Evolutionary conservation across 2,329 filamentous ascomycete genomes (phyloP).

Genomic region (Leptosphaerulina australis): DNA sequence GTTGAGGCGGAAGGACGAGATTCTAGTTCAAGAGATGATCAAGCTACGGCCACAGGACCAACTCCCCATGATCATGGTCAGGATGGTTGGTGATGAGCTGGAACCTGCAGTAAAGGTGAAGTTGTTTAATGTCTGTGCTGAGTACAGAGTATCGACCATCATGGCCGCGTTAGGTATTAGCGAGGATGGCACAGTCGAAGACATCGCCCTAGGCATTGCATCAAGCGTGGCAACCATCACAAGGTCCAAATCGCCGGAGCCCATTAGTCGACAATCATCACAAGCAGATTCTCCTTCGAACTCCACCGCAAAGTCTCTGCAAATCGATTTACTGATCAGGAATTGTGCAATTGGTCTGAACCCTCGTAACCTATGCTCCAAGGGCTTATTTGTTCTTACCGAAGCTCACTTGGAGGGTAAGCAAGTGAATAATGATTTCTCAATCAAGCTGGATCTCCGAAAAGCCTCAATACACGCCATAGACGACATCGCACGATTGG

Average conservation of each 20-base stretch:
- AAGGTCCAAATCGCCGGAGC: constrained; percentile 62
- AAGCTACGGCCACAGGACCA: constrained; percentile 45
- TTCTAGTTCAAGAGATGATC: constrained; percentile 71
- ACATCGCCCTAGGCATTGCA: constrained; percentile 76
- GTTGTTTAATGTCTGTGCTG: constrained; percentile 80
- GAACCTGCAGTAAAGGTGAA: constrained; percentile 90
- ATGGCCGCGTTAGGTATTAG: constrained; percentile 77
- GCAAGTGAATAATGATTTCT: constrained; percentile 69
- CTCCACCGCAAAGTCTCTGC: constrained; percentile 52
- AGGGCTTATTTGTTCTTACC: constrained; percentile 77
- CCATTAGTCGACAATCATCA: constrained; percentile 40
- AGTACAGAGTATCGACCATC: constrained; percentile 85
- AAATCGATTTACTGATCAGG: constrained; percentile 74
- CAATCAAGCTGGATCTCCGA: constrained; percentile 70
- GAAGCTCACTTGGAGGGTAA: constrained; percentile 74
- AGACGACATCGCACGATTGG: constrained; percentile 68
- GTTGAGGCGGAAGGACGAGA: constrained; percentile 71
- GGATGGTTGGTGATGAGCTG: constrained; percentile 92
- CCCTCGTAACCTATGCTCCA: constrained; percentile 75
- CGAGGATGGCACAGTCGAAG: constrained; percentile 66
- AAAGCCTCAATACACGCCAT: constrained; percentile 85
- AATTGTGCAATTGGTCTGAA: constrained; percentile 87
- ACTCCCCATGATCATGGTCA: constrained; percentile 77
- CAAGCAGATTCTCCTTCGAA: constrained; percentile 31
- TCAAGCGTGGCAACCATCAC: constrained; percentile 80